Evolutionary conservation across 2,329 filamentous ascomycete species (phyloP).

Genomic region (Hypoxylon sp.): DNA sequence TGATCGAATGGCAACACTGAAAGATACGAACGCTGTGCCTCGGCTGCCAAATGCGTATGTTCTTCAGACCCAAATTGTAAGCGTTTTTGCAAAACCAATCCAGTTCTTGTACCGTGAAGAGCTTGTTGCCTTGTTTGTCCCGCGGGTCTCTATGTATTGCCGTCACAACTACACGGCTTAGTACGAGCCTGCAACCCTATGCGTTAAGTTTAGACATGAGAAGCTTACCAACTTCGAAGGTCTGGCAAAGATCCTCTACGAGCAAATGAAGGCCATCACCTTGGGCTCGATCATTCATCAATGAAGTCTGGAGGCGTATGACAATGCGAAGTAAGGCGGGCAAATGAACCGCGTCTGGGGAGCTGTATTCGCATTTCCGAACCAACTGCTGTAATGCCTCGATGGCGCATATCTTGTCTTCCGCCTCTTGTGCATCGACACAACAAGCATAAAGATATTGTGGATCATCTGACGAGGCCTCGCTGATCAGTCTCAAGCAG

Average conservation of each 20-base stretch:
- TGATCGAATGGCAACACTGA: constrained; percentile 66
- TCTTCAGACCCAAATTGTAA: constrained; percentile 81
- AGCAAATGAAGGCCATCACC: constrained; percentile 43
- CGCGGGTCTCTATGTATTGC: constrained; percentile 59
- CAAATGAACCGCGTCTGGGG: constrained; percentile 68
- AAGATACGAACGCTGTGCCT: constrained; percentile 70
- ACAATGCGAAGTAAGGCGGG: constrained; percentile 75
- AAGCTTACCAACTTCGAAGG: constrained; percentile 62
- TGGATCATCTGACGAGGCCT: constrained; percentile 65
- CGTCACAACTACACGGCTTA: constrained; percentile 57
- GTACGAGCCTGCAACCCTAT: constrained; percentile 14
- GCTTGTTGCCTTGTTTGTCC: constrained; percentile 59
- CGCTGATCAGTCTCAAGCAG: constrained; percentile 74
- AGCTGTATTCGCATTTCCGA: constrained; percentile 66
- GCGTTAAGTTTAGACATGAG: constrained; percentile 5
- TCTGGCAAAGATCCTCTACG: constrained; percentile 67
- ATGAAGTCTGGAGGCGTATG: constrained; percentile 65
- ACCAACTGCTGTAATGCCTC: constrained; percentile 72
- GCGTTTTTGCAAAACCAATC: constrained; percentile 88
- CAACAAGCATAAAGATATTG: constrained; percentile 85
- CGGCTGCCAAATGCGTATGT: constrained; percentile 69
- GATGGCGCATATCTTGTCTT: constrained; percentile 73
- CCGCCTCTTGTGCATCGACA: constrained; percentile 78
- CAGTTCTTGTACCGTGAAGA: constrained; percentile 76
- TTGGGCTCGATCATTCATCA: constrained; percentile 56